Base-by-base conservation (phyloP, 805 yeast genomes). In the Starmerella potacharoeniae region DNA sequence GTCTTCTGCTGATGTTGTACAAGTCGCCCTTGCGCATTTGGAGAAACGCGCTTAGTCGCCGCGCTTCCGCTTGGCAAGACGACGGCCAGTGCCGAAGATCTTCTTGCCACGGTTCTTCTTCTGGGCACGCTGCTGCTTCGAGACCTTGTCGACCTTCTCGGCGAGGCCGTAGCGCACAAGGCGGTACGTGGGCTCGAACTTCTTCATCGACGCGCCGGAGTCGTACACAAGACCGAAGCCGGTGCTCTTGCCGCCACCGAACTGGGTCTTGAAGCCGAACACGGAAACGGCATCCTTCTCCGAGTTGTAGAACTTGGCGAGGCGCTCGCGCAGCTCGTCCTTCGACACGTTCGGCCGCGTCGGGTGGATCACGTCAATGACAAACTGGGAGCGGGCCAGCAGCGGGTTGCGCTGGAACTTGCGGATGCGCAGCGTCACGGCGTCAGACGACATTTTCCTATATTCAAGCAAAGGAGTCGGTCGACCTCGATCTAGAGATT, bases 61-160 rank as follows among this genome's bases (percentile, higher is more conserved):
- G 50, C 66, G 66, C 65, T 63, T 62, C 58, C 73, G 69, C 69
- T 89, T 90, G 77, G 95, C 95, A 77, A 83, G 85, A 77, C 86
- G 82, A 76, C 81, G 84, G 73, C 90, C 95, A 71, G 98, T 93
- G 84, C 99, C 99, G 73, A 91, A 89, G 84, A 87, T 77, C 86
- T 93, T 93, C 89, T 85, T 84, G 73, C 86, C 96, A 61, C 97
- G 89, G 95, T 93, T 93, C 90, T 93, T 91, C 89, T 86, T 88
- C 83, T 91, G 97, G 80, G 93, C 93, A 84, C 98, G 88, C 83
- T 93, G 98, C 82, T 90, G 96, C 89, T 97, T 90, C 71, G 97
- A 88, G 70, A 96, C 81, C 82, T 88, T 89, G 78, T 91, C 97
- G 72, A 84, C 90, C 84, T 87, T 89, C 69, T 79, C 80, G 73